Evolutionary conservation across 371 early-diverging fungal genomes (phyloP), one percentile per base, ranked within the genome.

Genomic region (Fennellomyces sp.): DNA sequence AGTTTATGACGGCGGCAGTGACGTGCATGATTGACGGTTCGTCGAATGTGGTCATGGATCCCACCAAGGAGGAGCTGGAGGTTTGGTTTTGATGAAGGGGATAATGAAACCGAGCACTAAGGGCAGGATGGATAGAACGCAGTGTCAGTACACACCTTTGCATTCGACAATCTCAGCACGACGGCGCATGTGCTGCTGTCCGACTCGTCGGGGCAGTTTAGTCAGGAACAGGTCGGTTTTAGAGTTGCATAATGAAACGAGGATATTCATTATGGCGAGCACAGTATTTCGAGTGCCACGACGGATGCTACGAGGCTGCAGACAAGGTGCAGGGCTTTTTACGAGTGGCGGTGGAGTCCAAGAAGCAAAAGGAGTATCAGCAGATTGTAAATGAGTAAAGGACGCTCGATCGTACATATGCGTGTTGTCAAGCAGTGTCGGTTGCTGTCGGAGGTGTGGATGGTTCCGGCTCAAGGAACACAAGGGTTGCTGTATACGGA

Each of bases 81-180:
- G 89, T 88, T n/a, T n/a, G n/a, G 58, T 60, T 7, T 72, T 77
- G 11, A 60, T 84, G n/a, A 86, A 88, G 4, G 65, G 93, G 26
- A 51, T 94, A 2, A 69, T 95, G 63, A 96, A 97, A 73, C 96
- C 96, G 6, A 88, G 87, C 2, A 62, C 61, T 8, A 76, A 84
- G 49, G 98, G 96, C 72, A 60, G 84, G 19, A 81, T 85, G 72
- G 89, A 87, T 66, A 88, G 76, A 70, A 71, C 21, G 91, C 94
- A 0, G 63, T 68, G 62, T 95, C 96, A 0, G 68, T 77, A 25
- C 97, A 97, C 63, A 88, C 87, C 3, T 93, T 95, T 82, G 93
- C 91, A 27, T 95, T 95, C 72, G 88, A 89, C 59, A 85, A 79
- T 60, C 61, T 67, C 19, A 48, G 66, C 35, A 64, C 65, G 56